These are phyloP conservation scores for Aegilops longissima DNA, from an alignment of 176 grass and related monocot genomes.

Conservation along the genomic window DNA sequence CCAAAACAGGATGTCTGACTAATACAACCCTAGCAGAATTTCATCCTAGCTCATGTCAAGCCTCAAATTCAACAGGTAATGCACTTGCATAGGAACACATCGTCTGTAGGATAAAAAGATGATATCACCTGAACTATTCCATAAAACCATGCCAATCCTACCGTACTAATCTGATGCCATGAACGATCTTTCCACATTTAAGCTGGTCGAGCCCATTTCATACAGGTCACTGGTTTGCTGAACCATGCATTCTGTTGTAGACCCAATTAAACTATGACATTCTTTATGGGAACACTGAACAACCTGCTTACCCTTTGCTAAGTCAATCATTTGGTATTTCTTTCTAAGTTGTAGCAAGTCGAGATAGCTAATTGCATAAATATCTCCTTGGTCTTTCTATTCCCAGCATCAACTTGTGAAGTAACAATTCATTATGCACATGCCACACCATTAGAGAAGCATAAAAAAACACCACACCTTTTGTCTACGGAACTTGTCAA, in stretches of 20 bases:
- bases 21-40: not conserved
- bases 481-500: not conserved
- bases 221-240: not conserved
- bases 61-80: not conserved
- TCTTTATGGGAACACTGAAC: too few species aligned
- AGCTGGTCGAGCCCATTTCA: not conserved
- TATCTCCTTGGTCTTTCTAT: not conserved
- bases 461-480: not conserved
- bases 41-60: not conserved
- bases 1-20: not conserved
- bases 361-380: not conserved
- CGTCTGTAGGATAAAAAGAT: not conserved
- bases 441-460: not conserved
- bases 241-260: not conserved
- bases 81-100: not conserved
- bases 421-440: not conserved
- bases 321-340: not conserved
- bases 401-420: not conserved
- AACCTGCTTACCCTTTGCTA: too few species aligned
- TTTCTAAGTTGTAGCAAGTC: not conserved
- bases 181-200: not conserved
- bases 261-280: not conserved
- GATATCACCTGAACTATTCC: not conserved
- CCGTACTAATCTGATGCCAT: not conserved
- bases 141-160: not conserved